A percentile compares a stretch with the other conserved stretches of the same genome.
Evolutionary conservation across 768 basidiomycete genomes (phyloP).

Genomic region (Lactarius evosmus): DNA sequence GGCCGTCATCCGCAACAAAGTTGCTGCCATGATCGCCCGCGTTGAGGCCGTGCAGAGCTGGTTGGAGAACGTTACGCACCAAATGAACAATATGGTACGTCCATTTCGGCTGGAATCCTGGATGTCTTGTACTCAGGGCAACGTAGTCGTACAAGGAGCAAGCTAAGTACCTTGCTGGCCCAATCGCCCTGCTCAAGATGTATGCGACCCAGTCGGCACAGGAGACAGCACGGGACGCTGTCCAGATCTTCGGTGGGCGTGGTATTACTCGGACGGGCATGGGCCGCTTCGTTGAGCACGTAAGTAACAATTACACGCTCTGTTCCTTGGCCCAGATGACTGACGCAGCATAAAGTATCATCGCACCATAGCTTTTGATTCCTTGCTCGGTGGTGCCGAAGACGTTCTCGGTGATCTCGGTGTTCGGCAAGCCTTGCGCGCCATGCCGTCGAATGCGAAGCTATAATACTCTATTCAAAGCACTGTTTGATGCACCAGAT

Average conservation of each 20-base stretch:
- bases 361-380: constrained; percentile 42
- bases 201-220: constrained; percentile 72
- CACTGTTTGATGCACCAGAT: neutral
- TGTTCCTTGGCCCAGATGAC: neutral
- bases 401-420: constrained; percentile 77
- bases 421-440: constrained; percentile 67
- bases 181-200: constrained; percentile 79
- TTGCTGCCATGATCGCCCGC: constrained; percentile 87
- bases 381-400: constrained; percentile 51
- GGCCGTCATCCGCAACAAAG: constrained; percentile 82
- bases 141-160: constrained; percentile 65
- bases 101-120: constrained; percentile 9
- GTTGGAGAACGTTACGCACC: constrained; percentile 83
- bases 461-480: constrained; percentile 12
- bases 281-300: constrained; percentile 74
- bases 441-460: constrained; percentile 46
- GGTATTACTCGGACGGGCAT: constrained; percentile 81
- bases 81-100: constrained; percentile 78
- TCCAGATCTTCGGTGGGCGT: constrained; percentile 84
- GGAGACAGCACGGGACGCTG: constrained; percentile 78
- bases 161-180: constrained; percentile 68
- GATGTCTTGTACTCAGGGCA: constrained; percentile 30
- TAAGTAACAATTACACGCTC: constrained; percentile 34
- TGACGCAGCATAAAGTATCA: constrained; percentile 36
- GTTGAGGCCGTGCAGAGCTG: constrained; percentile 80